A percentile compares a stretch with the other conserved stretches of the same genome.
These are phyloP conservation scores for Colletotrichum destructivum DNA, from an alignment of 2,329 filamentous ascomycete genomes.

Conservation along the genomic window DNA sequence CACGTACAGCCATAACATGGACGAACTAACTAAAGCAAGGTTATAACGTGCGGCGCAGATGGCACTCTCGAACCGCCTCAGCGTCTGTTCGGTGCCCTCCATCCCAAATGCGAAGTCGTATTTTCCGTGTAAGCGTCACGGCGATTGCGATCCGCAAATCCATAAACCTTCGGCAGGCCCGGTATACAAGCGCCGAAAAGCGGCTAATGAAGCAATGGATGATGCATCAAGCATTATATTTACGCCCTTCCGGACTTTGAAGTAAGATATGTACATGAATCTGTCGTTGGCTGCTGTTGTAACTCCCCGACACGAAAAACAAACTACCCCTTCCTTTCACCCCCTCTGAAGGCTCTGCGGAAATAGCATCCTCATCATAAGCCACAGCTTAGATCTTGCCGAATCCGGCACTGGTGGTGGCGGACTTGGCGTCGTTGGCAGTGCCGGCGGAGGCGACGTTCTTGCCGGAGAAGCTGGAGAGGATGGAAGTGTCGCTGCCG, in stretches of 20 bases:
- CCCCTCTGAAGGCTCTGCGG: background rate
- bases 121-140: too few relatives aligned
- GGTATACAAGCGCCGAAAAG: too few relatives aligned
- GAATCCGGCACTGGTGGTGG: slow-evolving; percentile 61
- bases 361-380: background rate
- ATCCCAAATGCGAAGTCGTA: too few relatives aligned
- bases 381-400: slow-evolving; percentile 55
- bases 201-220: background rate
- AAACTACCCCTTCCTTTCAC: background rate
- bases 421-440: slow-evolving; percentile 53
- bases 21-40: background rate
- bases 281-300: slow-evolving; percentile 13
- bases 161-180: background rate
- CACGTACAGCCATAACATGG: background rate
- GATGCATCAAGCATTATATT: slow-evolving; percentile 41
- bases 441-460: slow-evolving; percentile 60
- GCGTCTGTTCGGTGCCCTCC: background rate
- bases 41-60: background rate
- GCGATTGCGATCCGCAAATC: background rate
- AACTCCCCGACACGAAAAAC: background rate
- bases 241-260: slow-evolving; percentile 23
- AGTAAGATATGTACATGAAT: slow-evolving; percentile 38
- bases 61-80: background rate
- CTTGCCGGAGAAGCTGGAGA: slow-evolving; percentile 56
- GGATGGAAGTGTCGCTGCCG: slow-evolving; percentile 62